Evolutionary conservation across 1,284 basidiomycete species (phyloP).

Genomic region (Flammula alnicola): DNA sequence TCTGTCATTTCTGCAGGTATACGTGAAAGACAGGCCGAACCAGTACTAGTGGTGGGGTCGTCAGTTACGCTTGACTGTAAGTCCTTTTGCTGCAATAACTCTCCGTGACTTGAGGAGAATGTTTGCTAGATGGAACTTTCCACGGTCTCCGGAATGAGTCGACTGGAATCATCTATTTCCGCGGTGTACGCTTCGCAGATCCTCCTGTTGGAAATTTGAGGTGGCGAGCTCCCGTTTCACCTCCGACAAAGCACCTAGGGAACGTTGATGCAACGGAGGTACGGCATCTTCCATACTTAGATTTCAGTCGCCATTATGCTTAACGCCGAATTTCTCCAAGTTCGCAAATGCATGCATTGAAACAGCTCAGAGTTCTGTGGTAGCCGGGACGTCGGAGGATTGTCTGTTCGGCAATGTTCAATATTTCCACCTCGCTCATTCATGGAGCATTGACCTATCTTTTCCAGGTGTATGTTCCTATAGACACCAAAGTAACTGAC

Average conservation of each 20-base stretch:
- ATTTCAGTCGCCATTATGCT: neutral
- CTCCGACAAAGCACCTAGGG: slow-evolving; percentile 40
- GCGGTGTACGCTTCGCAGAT: slow-evolving; percentile 44
- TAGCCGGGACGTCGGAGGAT: slow-evolving; percentile 40
- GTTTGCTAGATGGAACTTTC: slow-evolving; percentile 41
- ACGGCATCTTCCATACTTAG: neutral
- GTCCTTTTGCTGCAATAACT: neutral
- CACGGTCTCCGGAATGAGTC: slow-evolving; percentile 33
- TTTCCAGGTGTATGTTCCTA: slow-evolving; percentile 37
- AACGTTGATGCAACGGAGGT: slow-evolving; percentile 40
- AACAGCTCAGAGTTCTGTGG: slow-evolving; percentile 31
- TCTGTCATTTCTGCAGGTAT: no score
- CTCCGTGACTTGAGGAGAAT: neutral
- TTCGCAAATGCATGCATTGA: slow-evolving; percentile 37
- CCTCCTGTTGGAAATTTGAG: slow-evolving; percentile 41
- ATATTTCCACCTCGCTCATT: no score
- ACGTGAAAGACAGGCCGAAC: no score
- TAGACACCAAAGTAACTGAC: slow-evolving; percentile 22
- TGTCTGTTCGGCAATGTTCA: slow-evolving; percentile 47
- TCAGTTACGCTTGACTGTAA: slow-evolving; percentile 35
- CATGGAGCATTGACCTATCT: no score
- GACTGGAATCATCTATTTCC: slow-evolving; percentile 37
- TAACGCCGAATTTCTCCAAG: slow-evolving; percentile 22
- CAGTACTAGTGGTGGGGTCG: slow-evolving; percentile 21
- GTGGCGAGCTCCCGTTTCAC: slow-evolving; percentile 43